A percentile compares a stretch with the other conserved stretches of the same genome.
Conservation (phyloP, 1,139 yeast genomes). For the Yamadazyma triangularis region DNA sequence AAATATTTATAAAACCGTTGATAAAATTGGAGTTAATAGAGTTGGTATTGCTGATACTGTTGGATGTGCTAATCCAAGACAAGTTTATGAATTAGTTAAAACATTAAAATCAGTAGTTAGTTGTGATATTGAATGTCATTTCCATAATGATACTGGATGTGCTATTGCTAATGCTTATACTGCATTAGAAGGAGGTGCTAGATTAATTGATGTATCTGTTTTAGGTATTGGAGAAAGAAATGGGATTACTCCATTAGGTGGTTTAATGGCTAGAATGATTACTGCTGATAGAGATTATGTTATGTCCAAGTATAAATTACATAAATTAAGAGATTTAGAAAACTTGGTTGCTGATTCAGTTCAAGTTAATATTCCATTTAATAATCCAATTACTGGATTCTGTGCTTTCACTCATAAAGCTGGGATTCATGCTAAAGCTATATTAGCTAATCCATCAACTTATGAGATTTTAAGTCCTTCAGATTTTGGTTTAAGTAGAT, state of each 20-base stretch:
- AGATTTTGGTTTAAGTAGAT: slow-evolving; percentile 92
- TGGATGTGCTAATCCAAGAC: slow-evolving; percentile 99
- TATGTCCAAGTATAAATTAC: slow-evolving; percentile 89
- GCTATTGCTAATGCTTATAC: slow-evolving; percentile 98
- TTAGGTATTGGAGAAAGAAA: slow-evolving; percentile 99
- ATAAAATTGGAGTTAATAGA: slow-evolving; percentile 96
- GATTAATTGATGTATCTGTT: slow-evolving; percentile 89
- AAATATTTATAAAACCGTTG: slow-evolving; percentile 94
- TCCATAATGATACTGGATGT: slow-evolving; percentile 99
- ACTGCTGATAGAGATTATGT: slow-evolving; percentile 98
- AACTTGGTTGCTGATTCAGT: slow-evolving; percentile 96
- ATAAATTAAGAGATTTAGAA: slow-evolving; percentile 93
- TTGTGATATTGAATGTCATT: slow-evolving; percentile 97
- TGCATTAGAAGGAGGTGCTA: slow-evolving; percentile 97
- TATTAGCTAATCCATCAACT: slow-evolving; percentile 95
- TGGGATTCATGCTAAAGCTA: slow-evolving; percentile 98
- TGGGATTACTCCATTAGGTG: slow-evolving; percentile 97
- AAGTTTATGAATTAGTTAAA: slow-evolving; percentile 92
- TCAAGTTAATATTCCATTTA: slow-evolving; percentile 94
- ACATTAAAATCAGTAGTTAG: slow-evolving; percentile 90
- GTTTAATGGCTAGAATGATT: slow-evolving; percentile 98
- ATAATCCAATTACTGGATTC: slow-evolving; percentile 98
- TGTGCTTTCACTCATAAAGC: slow-evolving; percentile 99
- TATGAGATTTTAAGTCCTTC: slow-evolving; percentile 94
- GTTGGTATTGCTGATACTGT: slow-evolving; percentile 99